These are phyloP conservation scores for Tulasnella sp. DNA, from an alignment of 768 basidiomycete genomes.

Conservation along the genomic window DNA sequence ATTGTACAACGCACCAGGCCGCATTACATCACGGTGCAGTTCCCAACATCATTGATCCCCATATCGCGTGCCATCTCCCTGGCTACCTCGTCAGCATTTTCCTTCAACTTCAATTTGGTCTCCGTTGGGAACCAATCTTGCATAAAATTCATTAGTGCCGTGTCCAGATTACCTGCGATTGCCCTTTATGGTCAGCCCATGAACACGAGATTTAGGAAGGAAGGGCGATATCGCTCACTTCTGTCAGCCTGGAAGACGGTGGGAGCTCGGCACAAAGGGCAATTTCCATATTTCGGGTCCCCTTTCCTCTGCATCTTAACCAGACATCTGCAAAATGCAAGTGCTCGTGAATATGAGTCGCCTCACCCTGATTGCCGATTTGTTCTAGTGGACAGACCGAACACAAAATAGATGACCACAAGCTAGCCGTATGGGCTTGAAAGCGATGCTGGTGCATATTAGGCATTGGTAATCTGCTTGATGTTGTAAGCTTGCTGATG, in stretches of 20 bases:
- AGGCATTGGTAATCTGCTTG: conserved; percentile 59
- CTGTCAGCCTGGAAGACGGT: conserved; percentile 68
- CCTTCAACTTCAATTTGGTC: conserved; percentile 56
- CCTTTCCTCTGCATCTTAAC: conserved; percentile 86
- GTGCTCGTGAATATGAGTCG: not conserved
- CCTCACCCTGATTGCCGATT: not conserved
- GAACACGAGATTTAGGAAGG: not conserved
- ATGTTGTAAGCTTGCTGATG: conserved; percentile 26
- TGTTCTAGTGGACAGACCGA: conserved; percentile 29
- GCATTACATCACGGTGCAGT: conserved; percentile 6
- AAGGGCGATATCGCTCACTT: conserved; percentile 45
- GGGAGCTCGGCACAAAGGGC: conserved; percentile 76
- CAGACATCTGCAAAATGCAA: conserved; percentile 34
- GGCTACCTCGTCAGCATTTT: conserved; percentile 65
- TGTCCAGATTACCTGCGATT: conserved; percentile 59
- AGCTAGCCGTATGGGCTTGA: conserved; percentile 75
- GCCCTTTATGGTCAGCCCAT: not conserved
- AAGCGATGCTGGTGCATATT: conserved; percentile 84
- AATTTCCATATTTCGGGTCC: conserved; percentile 39
- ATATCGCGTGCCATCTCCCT: conserved; percentile 58
- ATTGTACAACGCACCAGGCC: not conserved
- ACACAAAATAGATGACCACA: conserved; percentile 52
- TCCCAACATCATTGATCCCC: conserved; percentile 35
- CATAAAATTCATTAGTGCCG: conserved; percentile 76
- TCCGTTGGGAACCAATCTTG: conserved; percentile 87